These are phyloP conservation scores for Singerocomus inundabilis DNA, from an alignment of 1,284 basidiomycete species.

Conservation along the genomic window DNA sequence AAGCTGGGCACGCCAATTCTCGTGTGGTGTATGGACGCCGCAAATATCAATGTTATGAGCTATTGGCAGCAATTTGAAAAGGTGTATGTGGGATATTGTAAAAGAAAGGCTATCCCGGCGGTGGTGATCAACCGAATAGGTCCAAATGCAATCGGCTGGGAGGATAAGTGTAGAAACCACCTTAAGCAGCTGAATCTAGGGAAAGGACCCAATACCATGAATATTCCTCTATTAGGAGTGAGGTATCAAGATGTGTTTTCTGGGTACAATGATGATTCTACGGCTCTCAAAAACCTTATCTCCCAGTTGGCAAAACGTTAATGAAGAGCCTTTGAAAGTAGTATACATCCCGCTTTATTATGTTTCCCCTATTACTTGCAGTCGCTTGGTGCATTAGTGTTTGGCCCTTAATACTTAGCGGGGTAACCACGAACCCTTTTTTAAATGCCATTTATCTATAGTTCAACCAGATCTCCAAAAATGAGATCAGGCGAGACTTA, in stretches of 20 bases:
- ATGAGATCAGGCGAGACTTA: neutral
- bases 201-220: neutral
- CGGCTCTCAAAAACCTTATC: constrained; percentile 18
- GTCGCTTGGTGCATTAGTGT: neutral
- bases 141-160: constrained; percentile 12
- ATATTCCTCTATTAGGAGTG: constrained; percentile 12
- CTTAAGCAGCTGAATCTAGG: constrained; percentile 11
- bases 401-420: neutral
- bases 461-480: neutral
- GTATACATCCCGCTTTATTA: neutral
- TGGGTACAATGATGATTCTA: constrained; percentile 19
- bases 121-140: constrained; percentile 23
- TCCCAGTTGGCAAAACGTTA: neutral
- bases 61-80: constrained; percentile 26
- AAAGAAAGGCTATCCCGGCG: constrained; percentile 19
- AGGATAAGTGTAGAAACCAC: constrained; percentile 16
- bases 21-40: constrained; percentile 28
- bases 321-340: neutral
- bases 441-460: neutral
- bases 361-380: neutral
- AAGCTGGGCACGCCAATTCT: constrained; percentile 18
- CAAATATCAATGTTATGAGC: constrained; percentile 15
- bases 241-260: constrained; percentile 1
- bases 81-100: constrained; percentile 29
- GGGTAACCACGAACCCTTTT: neutral